Conservation (phyloP, 2,329 filamentous ascomycete species). For the Sclerotinia spermophila region DNA sequence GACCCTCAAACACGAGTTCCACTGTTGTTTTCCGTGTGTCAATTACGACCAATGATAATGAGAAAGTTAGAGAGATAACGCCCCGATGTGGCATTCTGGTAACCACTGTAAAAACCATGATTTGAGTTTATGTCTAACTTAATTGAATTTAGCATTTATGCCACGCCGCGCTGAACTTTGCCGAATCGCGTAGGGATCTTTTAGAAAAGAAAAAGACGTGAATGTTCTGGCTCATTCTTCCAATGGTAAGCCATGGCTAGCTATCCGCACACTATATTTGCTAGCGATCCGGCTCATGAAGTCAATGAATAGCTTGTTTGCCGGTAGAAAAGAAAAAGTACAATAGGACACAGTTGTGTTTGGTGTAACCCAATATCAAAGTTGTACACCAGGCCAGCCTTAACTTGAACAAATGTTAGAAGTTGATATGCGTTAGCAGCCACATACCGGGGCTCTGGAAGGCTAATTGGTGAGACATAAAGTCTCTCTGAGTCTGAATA, state of each 20-base stretch:
- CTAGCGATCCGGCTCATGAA: neutral
- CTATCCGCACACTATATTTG: neutral
- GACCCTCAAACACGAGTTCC: conserved; percentile 5
- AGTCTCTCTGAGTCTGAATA: neutral
- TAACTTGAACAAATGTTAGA: neutral
- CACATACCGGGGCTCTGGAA: conserved; percentile 9
- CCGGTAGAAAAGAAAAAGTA: neutral
- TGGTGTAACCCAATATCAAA: neutral
- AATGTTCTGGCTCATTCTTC: neutral
- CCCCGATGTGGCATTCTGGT: conserved; percentile 11
- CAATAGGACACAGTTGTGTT: neutral
- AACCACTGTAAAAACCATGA: neutral
- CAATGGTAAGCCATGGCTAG: neutral
- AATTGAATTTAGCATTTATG: neutral
- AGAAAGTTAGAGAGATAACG: neutral
- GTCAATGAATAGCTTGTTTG: neutral
- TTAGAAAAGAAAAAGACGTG: neutral
- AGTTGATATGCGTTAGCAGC: neutral
- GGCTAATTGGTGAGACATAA: conserved; percentile 4
- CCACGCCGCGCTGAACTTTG: neutral
- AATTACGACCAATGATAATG: neutral
- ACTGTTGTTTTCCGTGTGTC: neutral
- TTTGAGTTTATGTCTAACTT: conserved; percentile 1
- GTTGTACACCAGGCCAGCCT: neutral
- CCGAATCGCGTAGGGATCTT: neutral